Percentiles rank a stretch among this genome's conserved stretches.
Evolutionary conservation across 192 early-diverging fungal species (phyloP).

Genomic region (Gamsiella multidivaricata): DNA sequence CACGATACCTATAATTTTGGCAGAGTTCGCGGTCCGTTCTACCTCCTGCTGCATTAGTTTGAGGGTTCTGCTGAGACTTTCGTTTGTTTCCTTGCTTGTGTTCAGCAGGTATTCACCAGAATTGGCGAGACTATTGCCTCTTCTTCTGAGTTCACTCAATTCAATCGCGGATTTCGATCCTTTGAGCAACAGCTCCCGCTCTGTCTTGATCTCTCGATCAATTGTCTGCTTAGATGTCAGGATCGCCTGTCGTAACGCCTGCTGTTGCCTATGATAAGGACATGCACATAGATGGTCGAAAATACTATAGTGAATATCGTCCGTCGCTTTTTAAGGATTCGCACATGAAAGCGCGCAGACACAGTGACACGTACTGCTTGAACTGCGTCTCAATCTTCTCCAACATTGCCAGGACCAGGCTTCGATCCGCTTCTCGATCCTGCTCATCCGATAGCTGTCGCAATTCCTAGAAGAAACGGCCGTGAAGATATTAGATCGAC

Average conservation of each 20-base stretch:
- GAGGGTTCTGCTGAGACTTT: constrained; percentile 65
- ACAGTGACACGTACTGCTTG: constrained; percentile 60
- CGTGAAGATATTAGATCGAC: neutral
- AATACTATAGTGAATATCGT: neutral
- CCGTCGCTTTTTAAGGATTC: neutral
- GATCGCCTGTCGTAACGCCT: constrained; percentile 58
- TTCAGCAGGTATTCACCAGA: constrained; percentile 58
- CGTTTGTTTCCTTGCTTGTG: constrained; percentile 68
- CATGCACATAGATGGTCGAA: neutral
- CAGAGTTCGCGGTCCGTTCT: constrained; percentile 67
- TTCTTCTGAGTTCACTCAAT: constrained; percentile 56
- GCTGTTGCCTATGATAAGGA: constrained; percentile 57
- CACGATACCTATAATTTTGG: constrained; percentile 62
- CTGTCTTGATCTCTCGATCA: constrained; percentile 55
- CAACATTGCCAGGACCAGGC: constrained; percentile 52
- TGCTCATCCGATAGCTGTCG: constrained; percentile 63
- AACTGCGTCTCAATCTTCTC: constrained; percentile 63
- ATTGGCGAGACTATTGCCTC: constrained; percentile 43
- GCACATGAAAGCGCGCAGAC: neutral
- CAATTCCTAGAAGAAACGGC: constrained; percentile 48
- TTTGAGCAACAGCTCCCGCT: constrained; percentile 56
- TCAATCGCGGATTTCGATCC: constrained; percentile 44
- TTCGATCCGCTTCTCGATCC: constrained; percentile 57
- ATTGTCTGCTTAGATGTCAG: constrained; percentile 64
- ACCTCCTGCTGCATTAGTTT: constrained; percentile 75